Conservation (phyloP, 169 alveolate genomes). For the Plasmodium billcollinsi region DNA sequence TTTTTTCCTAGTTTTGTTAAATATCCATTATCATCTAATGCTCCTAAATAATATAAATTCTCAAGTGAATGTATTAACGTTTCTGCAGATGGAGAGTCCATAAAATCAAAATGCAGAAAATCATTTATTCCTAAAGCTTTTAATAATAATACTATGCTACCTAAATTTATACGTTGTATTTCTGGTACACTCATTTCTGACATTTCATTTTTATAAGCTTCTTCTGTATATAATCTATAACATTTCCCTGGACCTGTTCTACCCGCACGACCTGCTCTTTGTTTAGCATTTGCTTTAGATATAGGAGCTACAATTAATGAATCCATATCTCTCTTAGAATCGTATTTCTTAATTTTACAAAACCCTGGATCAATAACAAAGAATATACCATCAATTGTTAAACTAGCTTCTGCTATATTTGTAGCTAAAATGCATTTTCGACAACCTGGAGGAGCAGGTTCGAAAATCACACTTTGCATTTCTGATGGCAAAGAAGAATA, state of each 20-base stretch:
- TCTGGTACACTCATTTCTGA: conserved; percentile 99
- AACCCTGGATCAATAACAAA: conserved; percentile 99
- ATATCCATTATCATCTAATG: conserved; percentile 99
- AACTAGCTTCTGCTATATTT: conserved; percentile 99
- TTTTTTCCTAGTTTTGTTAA: conserved; percentile 98
- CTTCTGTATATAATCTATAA: conserved; percentile 99
- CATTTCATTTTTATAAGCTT: conserved; percentile 98
- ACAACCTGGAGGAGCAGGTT: conserved; percentile 98
- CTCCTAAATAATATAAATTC: conserved; percentile 97
- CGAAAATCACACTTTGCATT: conserved; percentile 97
- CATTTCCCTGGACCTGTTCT: conserved; percentile 99
- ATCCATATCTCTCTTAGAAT: conserved; percentile 99
- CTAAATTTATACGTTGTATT: conserved; percentile 98
- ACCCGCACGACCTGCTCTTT: conserved; percentile 99
- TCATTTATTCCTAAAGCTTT: conserved; percentile 99
- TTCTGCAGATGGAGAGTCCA: conserved; percentile 98
- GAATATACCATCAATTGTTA: conserved; percentile 99
- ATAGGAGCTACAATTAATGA: conserved; percentile 97
- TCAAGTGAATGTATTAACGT: conserved; percentile 98
- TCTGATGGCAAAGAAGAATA: conserved; percentile 98
- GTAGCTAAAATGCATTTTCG: conserved; percentile 99
- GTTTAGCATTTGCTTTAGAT: conserved; percentile 98
- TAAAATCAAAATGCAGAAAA: conserved; percentile 97
- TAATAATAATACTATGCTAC: conserved; percentile 97
- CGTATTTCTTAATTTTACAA: conserved; percentile 97